Conservation (phyloP, 2,329 filamentous ascomycete genomes). For the Xylaria sp. region DNA sequence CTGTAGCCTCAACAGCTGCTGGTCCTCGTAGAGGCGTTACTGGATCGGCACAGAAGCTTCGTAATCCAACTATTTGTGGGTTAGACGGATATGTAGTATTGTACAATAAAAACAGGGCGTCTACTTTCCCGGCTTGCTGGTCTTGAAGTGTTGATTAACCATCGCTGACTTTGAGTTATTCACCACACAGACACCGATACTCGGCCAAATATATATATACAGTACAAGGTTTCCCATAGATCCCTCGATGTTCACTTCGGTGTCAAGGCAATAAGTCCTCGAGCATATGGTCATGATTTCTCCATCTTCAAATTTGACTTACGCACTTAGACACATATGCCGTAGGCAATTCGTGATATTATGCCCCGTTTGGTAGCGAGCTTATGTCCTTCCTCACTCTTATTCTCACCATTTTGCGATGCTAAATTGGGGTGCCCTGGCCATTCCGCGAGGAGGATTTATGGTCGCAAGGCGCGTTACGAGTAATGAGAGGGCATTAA, state of each 20-base stretch:
- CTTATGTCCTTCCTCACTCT: not conserved
- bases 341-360: not conserved
- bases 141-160: not conserved
- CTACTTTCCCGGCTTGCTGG: slow-evolving; percentile 7
- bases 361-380: not conserved
- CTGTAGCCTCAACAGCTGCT: not conserved
- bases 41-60: slow-evolving; percentile 31
- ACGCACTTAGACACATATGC: not conserved
- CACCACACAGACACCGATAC: not conserved
- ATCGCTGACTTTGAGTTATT: not conserved
- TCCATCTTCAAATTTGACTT: too few relatives aligned
- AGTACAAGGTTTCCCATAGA: not conserved
- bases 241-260: not conserved
- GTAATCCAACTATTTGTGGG: slow-evolving; percentile 24
- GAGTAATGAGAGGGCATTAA: not conserved
- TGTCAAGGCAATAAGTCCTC: not conserved
- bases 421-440: not conserved
- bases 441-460: not conserved
- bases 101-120: slow-evolving; percentile 43
- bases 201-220: not conserved
- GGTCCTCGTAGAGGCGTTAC: slow-evolving; percentile 23
- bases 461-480: not conserved
- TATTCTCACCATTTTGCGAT: not conserved
- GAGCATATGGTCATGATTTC: not conserved
- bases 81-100: slow-evolving; percentile 34